These are phyloP conservation scores for Pyronema omphalodes DNA, from an alignment of 495 filamentous ascomycete species.

Conservation along the genomic window DNA sequence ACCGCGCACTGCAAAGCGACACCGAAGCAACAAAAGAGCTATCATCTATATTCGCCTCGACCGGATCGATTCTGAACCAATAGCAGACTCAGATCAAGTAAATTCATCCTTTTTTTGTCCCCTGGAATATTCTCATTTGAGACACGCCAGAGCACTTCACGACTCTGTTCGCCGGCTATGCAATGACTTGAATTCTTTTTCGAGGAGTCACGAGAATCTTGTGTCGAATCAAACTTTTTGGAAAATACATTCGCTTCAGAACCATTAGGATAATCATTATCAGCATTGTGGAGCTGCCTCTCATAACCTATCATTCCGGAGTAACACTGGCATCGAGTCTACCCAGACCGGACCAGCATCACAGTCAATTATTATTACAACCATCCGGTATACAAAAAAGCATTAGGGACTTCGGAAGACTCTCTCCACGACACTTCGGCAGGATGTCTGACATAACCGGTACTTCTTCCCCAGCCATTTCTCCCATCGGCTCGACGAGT, in stretches of 20 bases:
- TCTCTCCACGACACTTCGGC: constrained; percentile 3
- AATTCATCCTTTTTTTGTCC: no score
- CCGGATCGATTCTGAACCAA: no score
- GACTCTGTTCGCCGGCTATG: no score
- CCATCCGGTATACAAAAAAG: constrained; percentile 19
- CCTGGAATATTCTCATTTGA: no score
- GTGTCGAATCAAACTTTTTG: no score
- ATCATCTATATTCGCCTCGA: no score
- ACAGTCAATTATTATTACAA: constrained; percentile 17
- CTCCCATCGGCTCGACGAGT: constrained; percentile 16
- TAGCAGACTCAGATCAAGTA: no score
- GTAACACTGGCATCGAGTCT: constrained; percentile 18
- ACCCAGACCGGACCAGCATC: constrained; percentile 13
- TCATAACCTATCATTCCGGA: constrained; percentile 17
- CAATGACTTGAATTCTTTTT: no score
- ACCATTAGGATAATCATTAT: background rate
- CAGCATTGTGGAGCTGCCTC: constrained; percentile 15
- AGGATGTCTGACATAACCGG: constrained; percentile 21
- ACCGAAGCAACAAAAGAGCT: no score
- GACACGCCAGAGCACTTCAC: no score
- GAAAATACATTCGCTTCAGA: background rate
- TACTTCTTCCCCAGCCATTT: constrained; percentile 21
- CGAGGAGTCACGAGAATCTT: no score
- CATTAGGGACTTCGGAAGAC: background rate
- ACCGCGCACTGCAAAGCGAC: no score